Evolutionary conservation across 495 filamentous ascomycete species (phyloP).

Genomic region (Massariosphaeria phaeospora): DNA sequence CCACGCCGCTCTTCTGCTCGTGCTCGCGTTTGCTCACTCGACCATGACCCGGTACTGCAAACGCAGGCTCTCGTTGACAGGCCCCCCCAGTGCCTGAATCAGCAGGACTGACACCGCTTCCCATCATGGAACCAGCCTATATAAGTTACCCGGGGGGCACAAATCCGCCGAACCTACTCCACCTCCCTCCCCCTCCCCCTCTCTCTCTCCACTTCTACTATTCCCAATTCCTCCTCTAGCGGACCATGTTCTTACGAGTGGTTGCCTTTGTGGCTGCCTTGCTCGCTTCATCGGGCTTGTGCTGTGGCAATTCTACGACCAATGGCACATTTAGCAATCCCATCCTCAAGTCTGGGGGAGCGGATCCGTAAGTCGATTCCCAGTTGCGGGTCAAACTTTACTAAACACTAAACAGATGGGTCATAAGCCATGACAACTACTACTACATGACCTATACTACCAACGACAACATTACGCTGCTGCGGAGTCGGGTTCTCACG

Average conservation of each 20-base stretch:
- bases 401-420: slow-evolving; percentile 12
- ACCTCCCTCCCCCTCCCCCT: neutral
- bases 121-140: too few relatives aligned
- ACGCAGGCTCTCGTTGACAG: too few relatives aligned
- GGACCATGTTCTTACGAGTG: neutral
- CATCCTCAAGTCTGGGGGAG: slow-evolving; percentile 29
- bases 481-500: slow-evolving; percentile 32
- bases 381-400: neutral
- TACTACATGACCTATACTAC: slow-evolving; percentile 38
- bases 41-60: too few relatives aligned
- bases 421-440: slow-evolving; percentile 30
- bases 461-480: slow-evolving; percentile 34
- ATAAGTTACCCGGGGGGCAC: neutral
- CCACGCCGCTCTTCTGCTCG: too few relatives aligned
- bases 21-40: too few relatives aligned
- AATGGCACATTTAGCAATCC: slow-evolving; percentile 35
- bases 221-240: too few relatives aligned
- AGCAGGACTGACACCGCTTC: too few relatives aligned
- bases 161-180: neutral
- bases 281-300: neutral
- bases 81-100: too few relatives aligned
- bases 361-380: slow-evolving; percentile 31
- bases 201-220: neutral
- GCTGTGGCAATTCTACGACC: slow-evolving; percentile 4
- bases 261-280: neutral